Evolutionary conservation across 2,329 filamentous ascomycete species (phyloP), one percentile per base, ranked within the genome.

Genomic region (Polychaeton citri): DNA sequence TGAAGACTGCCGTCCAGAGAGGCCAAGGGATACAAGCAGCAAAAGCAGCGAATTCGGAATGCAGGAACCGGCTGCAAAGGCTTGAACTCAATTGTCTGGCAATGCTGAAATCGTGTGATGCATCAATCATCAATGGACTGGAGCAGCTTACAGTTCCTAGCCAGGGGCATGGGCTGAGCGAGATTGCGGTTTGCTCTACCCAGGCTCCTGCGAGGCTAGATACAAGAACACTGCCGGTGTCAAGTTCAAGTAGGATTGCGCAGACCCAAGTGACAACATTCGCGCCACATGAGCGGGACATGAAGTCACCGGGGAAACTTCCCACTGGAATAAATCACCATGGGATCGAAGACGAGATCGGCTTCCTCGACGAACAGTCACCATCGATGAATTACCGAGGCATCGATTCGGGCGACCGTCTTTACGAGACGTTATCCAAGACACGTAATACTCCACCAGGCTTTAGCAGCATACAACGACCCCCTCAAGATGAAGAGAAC

Each of bases 161-260:
- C n/a, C 12, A n/a, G 33, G 26, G 30, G 32, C 26, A 16, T 35
- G 20, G 10, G 31, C 21, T 18, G 26, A 31, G 21, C n/a, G 21
- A 32, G 24, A 42, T 52, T 4, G 48, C 52, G 3, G 46, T 55
- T 2, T 36, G 49, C 19, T 52, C 53, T 6, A 55, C 53, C 15
- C 52, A 54, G 35, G 41, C 42, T 13, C 40, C 43, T 10, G 32
- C 37, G 1, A 30, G 33, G 13, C 21, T n/a, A 7, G 13, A 24
- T 4, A 26, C 20, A 5, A 33, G 32, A 18, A n/a, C n/a, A 31
- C 32, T 5, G 30, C 33, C 19, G 43, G 37, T 46, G 4, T 40
- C 45, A 8, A 52, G 50, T 39, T 51, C 50, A 4, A 53, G 49
- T 36, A 44, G 53, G 9, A 44, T 58, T 15, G 50, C 44, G 8